A percentile compares a stretch with the other conserved stretches of the same genome.
Conservation (phyloP, 2,329 filamentous ascomycete species). For the Paecilomyces variotii region DNA sequence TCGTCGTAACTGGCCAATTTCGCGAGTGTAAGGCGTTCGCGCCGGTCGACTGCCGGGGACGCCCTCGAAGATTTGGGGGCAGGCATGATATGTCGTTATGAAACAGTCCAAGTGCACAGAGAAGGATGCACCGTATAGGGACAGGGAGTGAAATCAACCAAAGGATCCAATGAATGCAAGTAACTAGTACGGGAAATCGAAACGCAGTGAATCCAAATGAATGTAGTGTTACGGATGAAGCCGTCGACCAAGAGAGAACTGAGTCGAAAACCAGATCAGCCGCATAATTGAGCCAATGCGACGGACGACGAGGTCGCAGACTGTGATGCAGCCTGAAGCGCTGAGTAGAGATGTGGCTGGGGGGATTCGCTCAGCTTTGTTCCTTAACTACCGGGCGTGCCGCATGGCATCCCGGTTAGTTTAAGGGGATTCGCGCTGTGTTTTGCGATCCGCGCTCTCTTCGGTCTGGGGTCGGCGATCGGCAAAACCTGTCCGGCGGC, state of each 20-base stretch:
- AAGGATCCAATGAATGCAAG: neutral
- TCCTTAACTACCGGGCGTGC: neutral
- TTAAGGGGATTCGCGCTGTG: neutral
- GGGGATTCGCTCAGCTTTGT: neutral
- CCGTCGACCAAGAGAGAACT: neutral
- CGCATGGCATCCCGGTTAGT: neutral
- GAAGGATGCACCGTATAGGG: neutral
- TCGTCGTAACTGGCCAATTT: conserved; percentile 93
- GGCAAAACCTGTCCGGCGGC: conserved; percentile 15
- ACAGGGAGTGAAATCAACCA: conserved; percentile 6
- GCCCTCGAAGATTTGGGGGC: conserved; percentile 24
- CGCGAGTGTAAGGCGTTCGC: conserved; percentile 71
- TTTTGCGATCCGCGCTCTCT: neutral
- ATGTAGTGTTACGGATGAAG: neutral
- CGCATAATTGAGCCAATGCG: neutral
- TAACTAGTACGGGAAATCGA: neutral
- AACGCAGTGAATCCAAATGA: neutral
- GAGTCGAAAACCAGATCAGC: neutral
- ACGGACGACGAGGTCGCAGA: neutral
- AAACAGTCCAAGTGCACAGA: neutral
- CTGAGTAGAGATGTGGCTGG: neutral
- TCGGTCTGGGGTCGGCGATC: conserved; percentile 8
- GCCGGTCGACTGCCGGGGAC: conserved; percentile 29
- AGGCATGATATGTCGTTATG: conserved; percentile 20
- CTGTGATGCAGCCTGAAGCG: neutral